Percentiles rank a stretch among this genome's conserved stretches.
These are phyloP conservation scores for carrot (Daucus carota) DNA, from an alignment of 129 eudicot genomes.

Conservation along the genomic window DH1_v3.0 NC_030386.2:21413501-21414000, in stretches of 20 bases:
- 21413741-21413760: neutral
- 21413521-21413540: neutral
- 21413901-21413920: neutral
- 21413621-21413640: constrained; percentile 7
- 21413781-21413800: neutral
- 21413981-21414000: too few species aligned
- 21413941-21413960: too few species aligned
- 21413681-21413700: neutral
- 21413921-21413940: neutral
- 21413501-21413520: neutral
- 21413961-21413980: too few species aligned
- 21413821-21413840: neutral
- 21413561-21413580: constrained; percentile 4
- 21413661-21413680: neutral
- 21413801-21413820: neutral
- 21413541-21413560: neutral
- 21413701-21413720: neutral
- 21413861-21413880: neutral
- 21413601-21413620: constrained; percentile 15
- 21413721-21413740: too few species aligned
- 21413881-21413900: neutral
- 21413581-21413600: neutral
- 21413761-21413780: too few species aligned
- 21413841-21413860: neutral
- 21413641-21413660: neutral